Evolutionary conservation across 2,329 filamentous ascomycete species (phyloP), one percentile per base, ranked within the genome.

Genomic region (Penicillium olsonii): DNA sequence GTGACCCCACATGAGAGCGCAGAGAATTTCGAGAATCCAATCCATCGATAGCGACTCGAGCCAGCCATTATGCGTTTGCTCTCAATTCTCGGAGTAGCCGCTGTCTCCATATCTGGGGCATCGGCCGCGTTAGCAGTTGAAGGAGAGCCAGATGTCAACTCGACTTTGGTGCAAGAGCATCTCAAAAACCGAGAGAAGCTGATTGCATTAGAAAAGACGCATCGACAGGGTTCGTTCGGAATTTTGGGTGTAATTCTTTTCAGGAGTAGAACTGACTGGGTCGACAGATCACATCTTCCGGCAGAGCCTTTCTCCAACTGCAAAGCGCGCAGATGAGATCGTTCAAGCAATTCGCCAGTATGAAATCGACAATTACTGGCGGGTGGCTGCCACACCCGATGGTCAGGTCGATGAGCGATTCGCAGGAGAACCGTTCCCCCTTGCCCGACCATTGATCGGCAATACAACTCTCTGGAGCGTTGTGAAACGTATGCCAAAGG

Each of bases 351-450:
- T 60, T 24, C 55, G 57, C 5, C 53, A 58, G 33, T 26, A 58
- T 20, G 57, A 60, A 37, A 60, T 56, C 14, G 57, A 58, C 14
- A 24, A 58, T 7, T 60, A 49, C 48, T 60, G 57, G 57, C 38
- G 57, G 14, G 42, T 48, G 3, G 26, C 48, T 12, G 55, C 41
- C 6, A 45, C 49, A 7, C 12, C 4, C n/a, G 35, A 58, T n/a
- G 42, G 43, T 3, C 38, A 56, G 7, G 29, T 31, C n/a, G 35
- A 45, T 9, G 57, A 60, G 41, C 43, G 53, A 11, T 60, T 54
- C 66, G 89, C 90, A 1, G 92, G 91, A 11, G 95, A 95, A 88
- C 92, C 95, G 87, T 96, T 96, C 73, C 85, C 81, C 17, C 78
- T 92, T 29, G 90, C 90, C 57, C 91, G 90, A 68, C 81, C 85